Percentiles rank a stretch among this genome's conserved stretches.
Evolutionary conservation across 441 rosid species (phyloP).

Genomic region (Metrosideros polymorpha): DNA sequence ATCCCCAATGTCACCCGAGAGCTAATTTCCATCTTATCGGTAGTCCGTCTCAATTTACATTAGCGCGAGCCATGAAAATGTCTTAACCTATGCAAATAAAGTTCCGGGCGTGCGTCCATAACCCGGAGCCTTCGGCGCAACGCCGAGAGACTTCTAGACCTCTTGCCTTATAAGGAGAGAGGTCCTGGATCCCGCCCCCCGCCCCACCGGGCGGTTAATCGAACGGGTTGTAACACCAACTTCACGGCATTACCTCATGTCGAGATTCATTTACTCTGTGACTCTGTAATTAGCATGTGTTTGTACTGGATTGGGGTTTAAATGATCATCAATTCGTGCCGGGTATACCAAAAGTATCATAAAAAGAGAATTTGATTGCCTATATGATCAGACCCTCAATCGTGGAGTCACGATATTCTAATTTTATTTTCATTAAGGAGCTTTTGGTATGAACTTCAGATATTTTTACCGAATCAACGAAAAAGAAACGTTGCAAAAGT

Average conservation of each 20-base stretch:
- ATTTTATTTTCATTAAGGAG: neutral
- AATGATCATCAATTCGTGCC: no score
- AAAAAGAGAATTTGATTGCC: neutral
- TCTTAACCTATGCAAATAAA: neutral
- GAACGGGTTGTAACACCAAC: neutral
- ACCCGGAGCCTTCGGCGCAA: neutral
- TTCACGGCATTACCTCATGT: neutral
- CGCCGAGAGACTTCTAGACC: neutral
- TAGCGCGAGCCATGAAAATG: no score
- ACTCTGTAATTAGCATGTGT: neutral
- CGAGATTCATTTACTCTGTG: neutral
- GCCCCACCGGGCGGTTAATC: neutral
- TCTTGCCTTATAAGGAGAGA: neutral
- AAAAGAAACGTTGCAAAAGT: no score
- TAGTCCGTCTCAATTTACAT: neutral
- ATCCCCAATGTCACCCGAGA: neutral
- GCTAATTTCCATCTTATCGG: no score
- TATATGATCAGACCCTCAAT: neutral
- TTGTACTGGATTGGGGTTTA: no score
- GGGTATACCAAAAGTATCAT: neutral
- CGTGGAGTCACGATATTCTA: no score
- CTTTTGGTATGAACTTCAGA: rapidly evolving
- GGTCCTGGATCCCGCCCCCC: neutral
- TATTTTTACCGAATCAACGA: neutral
- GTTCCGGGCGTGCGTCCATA: neutral